These are phyloP conservation scores for Ajuga chamaepitys DNA, from an alignment of 257 asterid genomes.

Conservation along the genomic window DNA sequence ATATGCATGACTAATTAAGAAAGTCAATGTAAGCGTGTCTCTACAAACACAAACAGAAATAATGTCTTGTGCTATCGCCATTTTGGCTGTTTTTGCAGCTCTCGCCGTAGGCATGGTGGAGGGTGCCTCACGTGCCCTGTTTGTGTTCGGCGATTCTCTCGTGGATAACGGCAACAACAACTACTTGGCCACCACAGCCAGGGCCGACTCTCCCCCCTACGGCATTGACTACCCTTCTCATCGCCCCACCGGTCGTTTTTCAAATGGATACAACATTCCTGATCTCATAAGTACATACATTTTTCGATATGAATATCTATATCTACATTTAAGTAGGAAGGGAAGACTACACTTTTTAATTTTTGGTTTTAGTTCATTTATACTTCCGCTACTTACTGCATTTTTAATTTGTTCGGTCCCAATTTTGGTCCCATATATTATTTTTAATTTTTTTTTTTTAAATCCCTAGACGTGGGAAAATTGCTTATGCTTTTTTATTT, in stretches of 20 bases:
- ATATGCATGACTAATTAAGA: too few relatives aligned
- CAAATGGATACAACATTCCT: slow-evolving; percentile 65
- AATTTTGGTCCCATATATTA: too few relatives aligned
- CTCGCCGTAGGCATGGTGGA: slow-evolving; percentile 18
- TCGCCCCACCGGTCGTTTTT: slow-evolving; percentile 66
- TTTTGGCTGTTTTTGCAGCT: background rate
- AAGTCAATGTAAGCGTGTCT: too few relatives aligned
- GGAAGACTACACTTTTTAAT: too few relatives aligned
- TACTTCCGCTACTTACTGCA: too few relatives aligned
- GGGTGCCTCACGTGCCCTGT: slow-evolving; percentile 55
- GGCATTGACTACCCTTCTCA: slow-evolving; percentile 67
- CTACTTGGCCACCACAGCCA: slow-evolving; percentile 46
- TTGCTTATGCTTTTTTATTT: too few relatives aligned
- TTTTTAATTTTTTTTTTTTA: too few relatives aligned
- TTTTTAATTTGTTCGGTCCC: too few relatives aligned
- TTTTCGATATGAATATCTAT: too few relatives aligned
- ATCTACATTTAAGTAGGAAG: too few relatives aligned
- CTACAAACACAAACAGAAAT: background rate
- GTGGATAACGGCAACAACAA: slow-evolving; percentile 82
- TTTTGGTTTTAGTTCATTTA: too few relatives aligned
- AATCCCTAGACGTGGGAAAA: too few relatives aligned
- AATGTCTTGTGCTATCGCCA: slow-evolving; percentile 18
- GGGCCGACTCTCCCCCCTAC: slow-evolving; percentile 78
- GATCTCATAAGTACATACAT: slow-evolving; percentile 63
- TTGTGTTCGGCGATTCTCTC: slow-evolving; percentile 70